Evolutionary conservation across 495 filamentous ascomycete genomes (phyloP).

Genomic region (Penicillium tannophilum): DNA sequence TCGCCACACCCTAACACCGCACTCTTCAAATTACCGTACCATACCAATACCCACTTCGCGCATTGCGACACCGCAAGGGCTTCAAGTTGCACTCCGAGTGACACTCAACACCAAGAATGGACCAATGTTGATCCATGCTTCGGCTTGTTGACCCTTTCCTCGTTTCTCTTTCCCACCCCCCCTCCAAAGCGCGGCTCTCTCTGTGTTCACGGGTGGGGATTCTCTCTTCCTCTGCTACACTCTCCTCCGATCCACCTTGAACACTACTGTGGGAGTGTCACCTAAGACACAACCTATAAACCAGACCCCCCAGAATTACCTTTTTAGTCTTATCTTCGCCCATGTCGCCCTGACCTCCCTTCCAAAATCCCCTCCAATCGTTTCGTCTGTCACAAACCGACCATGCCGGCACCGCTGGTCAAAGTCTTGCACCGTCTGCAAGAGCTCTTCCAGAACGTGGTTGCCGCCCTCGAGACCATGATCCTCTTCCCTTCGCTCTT

Average conservation of each 20-base stretch:
- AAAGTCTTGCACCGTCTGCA: slow-evolving; percentile 53
- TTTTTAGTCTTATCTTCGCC: slow-evolving; percentile 18
- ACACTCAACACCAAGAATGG: slow-evolving; percentile 36
- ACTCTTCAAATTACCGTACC: slow-evolving; percentile 7
- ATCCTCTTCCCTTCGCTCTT: slow-evolving; percentile 55
- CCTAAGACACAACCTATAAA: slow-evolving; percentile 21
- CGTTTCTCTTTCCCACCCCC: slow-evolving; percentile 1
- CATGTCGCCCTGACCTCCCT: slow-evolving; percentile 10
- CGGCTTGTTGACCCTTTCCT: slow-evolving; percentile 5
- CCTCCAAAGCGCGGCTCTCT: slow-evolving; percentile 13
- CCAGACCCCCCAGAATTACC: slow-evolving; percentile 15
- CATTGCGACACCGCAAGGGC: slow-evolving; percentile 34
- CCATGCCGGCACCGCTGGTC: slow-evolving; percentile 45
- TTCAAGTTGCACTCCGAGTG: slow-evolving; percentile 32
- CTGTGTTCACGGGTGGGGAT: slow-evolving; percentile 7
- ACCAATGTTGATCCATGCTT: slow-evolving; percentile 47
- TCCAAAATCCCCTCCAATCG: slow-evolving; percentile 5
- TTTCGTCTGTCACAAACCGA: slow-evolving; percentile 13
- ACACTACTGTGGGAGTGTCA: slow-evolving; percentile 35
- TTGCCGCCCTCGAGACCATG: slow-evolving; percentile 53
- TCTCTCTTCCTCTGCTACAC: slow-evolving; percentile 22
- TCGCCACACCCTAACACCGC: background rate
- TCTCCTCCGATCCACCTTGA: slow-evolving; percentile 29
- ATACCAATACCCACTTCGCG: slow-evolving; percentile 26
- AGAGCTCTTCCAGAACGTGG: slow-evolving; percentile 56